Conservation (phyloP, 192 early-diverging fungal species). For the Dispira simplex region DNA sequence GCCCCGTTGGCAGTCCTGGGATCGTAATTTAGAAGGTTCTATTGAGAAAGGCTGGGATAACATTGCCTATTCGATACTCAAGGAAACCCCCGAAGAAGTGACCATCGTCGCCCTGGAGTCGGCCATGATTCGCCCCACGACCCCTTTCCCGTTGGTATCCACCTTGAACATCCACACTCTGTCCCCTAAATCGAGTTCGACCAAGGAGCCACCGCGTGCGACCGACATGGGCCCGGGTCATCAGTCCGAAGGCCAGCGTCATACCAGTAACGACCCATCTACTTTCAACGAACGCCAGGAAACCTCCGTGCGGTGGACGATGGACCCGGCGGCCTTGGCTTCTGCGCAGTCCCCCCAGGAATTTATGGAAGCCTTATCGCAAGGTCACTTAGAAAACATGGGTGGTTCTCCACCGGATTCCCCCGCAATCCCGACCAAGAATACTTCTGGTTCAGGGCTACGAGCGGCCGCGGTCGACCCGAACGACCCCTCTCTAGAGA, state of each 20-base stretch:
- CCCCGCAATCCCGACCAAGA: no score
- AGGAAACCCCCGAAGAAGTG: conserved; percentile 1
- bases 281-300: neutral
- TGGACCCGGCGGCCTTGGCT: no score
- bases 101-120: neutral
- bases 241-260: neutral
- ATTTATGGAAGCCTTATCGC: no score
- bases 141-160: conserved; percentile 1
- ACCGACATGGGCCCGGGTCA: neutral
- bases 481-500: no score
- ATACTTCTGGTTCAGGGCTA: no score
- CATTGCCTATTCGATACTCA: neutral
- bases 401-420: no score
- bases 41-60: neutral
- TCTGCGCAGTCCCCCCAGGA: no score
- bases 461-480: no score
- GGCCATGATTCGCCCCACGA: neutral
- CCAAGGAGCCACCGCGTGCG: neutral
- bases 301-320: neutral
- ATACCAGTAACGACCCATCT: neutral
- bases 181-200: neutral
- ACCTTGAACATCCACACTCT: neutral
- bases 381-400: no score
- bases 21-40: neutral
- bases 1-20: neutral